Evolutionary conservation across 1,284 basidiomycete genomes (phyloP), one percentile per base, ranked within the genome.

Genomic region (Kwoniella shivajii): DNA sequence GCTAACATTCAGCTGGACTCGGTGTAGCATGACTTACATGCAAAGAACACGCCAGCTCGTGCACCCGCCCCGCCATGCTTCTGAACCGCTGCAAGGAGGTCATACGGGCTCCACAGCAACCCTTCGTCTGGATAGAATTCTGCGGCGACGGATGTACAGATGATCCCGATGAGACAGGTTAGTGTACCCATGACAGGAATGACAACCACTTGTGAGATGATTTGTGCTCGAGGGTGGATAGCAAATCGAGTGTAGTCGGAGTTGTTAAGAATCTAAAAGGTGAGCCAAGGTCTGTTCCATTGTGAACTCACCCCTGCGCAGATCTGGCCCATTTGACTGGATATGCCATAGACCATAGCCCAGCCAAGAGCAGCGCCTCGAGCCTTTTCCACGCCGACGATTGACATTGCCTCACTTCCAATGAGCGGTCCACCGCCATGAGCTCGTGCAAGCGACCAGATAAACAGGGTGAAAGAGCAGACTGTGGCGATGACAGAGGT

Each of bases 41-140:
- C 61, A 42, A 80, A 80, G 62, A 78, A 79, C 7, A 78, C 72
- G 11, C 73, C 79, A 0, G 78, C 78, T 7, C 79, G 66, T 5
- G 72, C 67, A 5, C 66, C 70, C 6, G 62, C 43, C 6, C 70
- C 61, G 44, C 74, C 71, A 2, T 73, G 63, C 45, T 70, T 56
- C 41, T 68, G 66, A 29, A 78, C 68, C 33, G 65, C 70, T 0
- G 66, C 63, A 42, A 80, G 64, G 26, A 80, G 63, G 20, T 71
- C 67, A 38, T 77, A 75, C 0, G 77, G 75, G 31, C 69, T 66
- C 78, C 77, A 79, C 20, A 78, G 64, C 2, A 72, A 64, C 22
- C 65, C 60, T 34, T 71, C 68, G 5, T 72, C 66, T 13, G 74
- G 74, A 51, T 74, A 79, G 59, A 76, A 68, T 54, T 63, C n/a